Percentiles rank a stretch among this genome's conserved stretches.
phyloP scores from a whole-genome alignment of 169 alveolate genomes.

The Plasmodium reichenowi region DNA sequence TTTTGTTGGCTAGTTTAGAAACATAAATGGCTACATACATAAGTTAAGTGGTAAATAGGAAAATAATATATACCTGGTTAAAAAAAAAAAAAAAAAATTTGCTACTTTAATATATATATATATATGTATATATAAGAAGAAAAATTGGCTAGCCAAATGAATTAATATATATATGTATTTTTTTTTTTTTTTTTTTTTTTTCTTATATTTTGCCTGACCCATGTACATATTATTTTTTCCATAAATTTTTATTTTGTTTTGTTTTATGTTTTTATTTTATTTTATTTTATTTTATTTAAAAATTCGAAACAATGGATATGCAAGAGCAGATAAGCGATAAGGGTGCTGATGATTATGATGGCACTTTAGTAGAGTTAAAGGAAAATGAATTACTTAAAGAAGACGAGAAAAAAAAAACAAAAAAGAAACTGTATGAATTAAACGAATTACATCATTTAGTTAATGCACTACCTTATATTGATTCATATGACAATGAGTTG shows the following conservation, averaged over 20 bases:
- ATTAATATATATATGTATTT: too few species aligned
- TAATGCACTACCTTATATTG: slow-evolving; percentile 54
- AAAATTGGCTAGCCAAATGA: too few species aligned
- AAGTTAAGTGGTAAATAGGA: background rate
- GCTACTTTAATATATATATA: too few species aligned
- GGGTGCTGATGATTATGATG: slow-evolving; percentile 12
- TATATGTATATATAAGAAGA: too few species aligned
- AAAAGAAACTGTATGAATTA: slow-evolving; percentile 27
- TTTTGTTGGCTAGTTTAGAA: too few species aligned
- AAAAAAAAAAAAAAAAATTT: background rate
- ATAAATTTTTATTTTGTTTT: too few species aligned
- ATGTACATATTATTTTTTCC: too few species aligned
- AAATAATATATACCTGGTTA: background rate
- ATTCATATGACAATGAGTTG: slow-evolving; percentile 45
- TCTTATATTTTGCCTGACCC: too few species aligned
- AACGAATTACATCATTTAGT: slow-evolving; percentile 31
- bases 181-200: too few species aligned
- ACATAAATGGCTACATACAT: background rate
- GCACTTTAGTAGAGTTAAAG: background rate
- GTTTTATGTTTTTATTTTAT: background rate
- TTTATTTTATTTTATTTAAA: slow-evolving; percentile 2
- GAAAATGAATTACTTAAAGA: background rate
- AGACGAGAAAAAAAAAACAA: background rate
- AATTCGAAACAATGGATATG: slow-evolving; percentile 9
- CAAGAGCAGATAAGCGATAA: background rate